Conservation (phyloP, 495 filamentous ascomycete genomes). For the Chaetomium cochliodes region DNA sequence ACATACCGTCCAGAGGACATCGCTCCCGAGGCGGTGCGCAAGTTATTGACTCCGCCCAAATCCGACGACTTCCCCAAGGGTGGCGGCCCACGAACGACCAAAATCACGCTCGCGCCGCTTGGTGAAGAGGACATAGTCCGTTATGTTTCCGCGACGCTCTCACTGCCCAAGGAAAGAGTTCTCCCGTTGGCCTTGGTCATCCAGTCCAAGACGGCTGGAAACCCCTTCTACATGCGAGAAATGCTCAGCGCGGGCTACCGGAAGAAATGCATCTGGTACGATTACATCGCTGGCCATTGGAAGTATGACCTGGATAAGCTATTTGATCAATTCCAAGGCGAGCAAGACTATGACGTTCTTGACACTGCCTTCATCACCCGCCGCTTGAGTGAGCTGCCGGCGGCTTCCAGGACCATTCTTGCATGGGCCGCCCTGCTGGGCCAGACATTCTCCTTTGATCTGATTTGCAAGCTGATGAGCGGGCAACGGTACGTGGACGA, state of each 20-base stretch:
- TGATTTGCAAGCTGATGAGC: conserved; percentile 73
- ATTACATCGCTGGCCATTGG: conserved; percentile 76
- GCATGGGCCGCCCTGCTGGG: conserved; percentile 84
- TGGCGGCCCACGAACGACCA: conserved; percentile 56
- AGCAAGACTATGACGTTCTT: conserved; percentile 72
- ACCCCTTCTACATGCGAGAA: conserved; percentile 85
- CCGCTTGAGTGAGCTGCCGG: conserved; percentile 70
- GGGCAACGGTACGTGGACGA: conserved; percentile 60
- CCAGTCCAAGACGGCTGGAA: conserved; percentile 77
- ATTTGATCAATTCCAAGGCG: conserved; percentile 75
- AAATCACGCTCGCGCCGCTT: conserved; percentile 64
- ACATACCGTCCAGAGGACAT: conserved; percentile 60
- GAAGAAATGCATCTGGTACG: conserved; percentile 85
- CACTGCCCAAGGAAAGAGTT: conserved; percentile 57
- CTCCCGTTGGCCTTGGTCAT: conserved; percentile 67
- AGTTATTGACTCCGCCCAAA: conserved; percentile 47
- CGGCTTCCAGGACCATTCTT: conserved; percentile 69
- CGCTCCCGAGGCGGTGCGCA: conserved; percentile 45
- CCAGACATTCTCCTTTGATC: conserved; percentile 71
- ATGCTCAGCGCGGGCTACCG: conserved; percentile 86
- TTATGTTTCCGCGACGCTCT: conserved; percentile 75
- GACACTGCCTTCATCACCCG: conserved; percentile 76
- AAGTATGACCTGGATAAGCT: conserved; percentile 79
- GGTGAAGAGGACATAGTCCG: conserved; percentile 70
- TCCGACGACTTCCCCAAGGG: conserved; percentile 48